These are phyloP conservation scores for Aurantiochytrium sp. DNA, from an alignment of 108 stramenopile species.

Conservation along the genomic window DNA sequence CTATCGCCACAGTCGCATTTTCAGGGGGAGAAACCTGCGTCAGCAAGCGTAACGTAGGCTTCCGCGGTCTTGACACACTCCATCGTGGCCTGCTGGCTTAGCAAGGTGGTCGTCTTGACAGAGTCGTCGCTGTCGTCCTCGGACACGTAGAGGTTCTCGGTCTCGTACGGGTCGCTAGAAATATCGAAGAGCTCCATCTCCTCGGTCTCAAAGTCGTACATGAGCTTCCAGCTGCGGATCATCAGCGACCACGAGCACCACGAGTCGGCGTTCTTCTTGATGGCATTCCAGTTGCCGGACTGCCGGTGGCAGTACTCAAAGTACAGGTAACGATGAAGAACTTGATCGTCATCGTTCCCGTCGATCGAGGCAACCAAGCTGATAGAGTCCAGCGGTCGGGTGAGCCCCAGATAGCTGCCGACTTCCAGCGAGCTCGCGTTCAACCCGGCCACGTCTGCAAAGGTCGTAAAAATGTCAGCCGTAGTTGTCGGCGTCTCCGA, in stretches of 20 bases:
- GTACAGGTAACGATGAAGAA: not conserved
- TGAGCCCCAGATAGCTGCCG: not conserved
- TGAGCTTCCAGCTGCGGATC: not conserved
- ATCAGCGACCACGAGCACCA: not conserved
- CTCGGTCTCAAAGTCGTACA: not conserved
- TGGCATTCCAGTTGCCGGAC: not conserved
- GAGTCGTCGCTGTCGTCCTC: not conserved
- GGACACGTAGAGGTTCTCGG: not conserved
- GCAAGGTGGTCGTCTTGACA: not conserved
- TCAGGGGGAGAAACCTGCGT: not conserved
- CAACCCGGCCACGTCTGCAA: not conserved
- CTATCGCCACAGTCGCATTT: no score
- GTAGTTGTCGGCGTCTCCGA: not conserved
- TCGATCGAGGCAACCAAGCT: not conserved
- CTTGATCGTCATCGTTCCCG: not conserved
- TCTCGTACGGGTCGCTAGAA: not conserved
- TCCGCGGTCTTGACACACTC: not conserved
- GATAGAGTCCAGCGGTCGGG: not conserved
- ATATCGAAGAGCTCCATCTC: not conserved
- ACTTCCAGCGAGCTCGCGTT: not conserved
- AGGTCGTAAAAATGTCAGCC: not conserved
- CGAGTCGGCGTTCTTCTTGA: not conserved
- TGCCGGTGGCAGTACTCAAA: constrained; percentile 9
- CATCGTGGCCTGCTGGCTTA: not conserved
- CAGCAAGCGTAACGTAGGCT: not conserved